phyloP scores from a whole-genome alignment of 164 flowering plant genomes.

The Chloranthus sessilifolius region DNA sequence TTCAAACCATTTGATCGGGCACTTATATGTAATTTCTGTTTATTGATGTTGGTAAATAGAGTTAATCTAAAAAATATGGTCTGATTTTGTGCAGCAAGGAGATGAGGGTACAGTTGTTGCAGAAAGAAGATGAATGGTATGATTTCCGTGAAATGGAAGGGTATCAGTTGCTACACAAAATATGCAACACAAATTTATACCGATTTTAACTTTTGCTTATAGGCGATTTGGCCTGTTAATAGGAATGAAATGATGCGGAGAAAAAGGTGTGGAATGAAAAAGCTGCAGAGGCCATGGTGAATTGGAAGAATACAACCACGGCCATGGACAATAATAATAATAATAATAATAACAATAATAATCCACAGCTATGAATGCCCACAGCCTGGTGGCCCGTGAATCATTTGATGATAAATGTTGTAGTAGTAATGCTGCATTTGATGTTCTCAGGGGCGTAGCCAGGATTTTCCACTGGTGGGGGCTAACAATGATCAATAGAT shows the following conservation, averaged over 20 bases:
- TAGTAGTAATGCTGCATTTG: too few relatives aligned
- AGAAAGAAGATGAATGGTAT: conserved; percentile 61
- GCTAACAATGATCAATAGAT: too few relatives aligned
- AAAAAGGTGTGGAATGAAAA: conserved; percentile 57
- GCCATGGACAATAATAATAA: conserved; percentile 5
- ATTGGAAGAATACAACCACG: conserved; percentile 64
- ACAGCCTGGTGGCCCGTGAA: neutral
- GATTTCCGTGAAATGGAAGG: conserved; percentile 89
- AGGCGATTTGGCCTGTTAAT: neutral
- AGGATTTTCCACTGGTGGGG: too few relatives aligned
- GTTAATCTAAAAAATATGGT: too few relatives aligned
- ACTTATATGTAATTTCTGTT: too few relatives aligned
- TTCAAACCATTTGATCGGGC: too few relatives aligned
- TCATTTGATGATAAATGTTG: too few relatives aligned
- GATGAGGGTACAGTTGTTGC: conserved; percentile 50
- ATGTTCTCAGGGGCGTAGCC: too few relatives aligned
- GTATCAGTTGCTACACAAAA: neutral
- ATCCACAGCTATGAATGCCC: conserved; percentile 1
- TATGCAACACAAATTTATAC: neutral
- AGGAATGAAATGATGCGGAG: conserved; percentile 70
- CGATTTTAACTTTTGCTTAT: neutral
- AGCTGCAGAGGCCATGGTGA: conserved; percentile 76
- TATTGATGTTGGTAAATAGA: too few relatives aligned
- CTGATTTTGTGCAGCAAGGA: conserved; percentile 67
- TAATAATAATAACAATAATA: too few relatives aligned